These are phyloP conservation scores for button mushroom (Agaricus bisporus) DNA, from an alignment of 768 basidiomycete genomes.

Conservation along the genomic window DNA sequence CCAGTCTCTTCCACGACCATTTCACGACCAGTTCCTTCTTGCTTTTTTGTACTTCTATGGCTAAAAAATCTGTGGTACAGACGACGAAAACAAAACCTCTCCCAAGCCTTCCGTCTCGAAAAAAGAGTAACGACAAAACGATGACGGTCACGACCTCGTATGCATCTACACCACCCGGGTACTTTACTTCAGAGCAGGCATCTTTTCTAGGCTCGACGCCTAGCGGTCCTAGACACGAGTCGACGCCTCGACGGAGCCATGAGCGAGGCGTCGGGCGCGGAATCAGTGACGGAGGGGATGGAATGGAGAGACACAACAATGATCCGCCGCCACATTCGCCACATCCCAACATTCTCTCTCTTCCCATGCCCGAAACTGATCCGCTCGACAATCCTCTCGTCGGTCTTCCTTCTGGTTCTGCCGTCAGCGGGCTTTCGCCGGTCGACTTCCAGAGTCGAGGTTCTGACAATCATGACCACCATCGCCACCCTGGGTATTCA, in stretches of 20 bases:
- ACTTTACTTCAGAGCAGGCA: constrained; percentile 4
- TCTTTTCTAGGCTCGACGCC: background rate
- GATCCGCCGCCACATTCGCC: constrained; percentile 5
- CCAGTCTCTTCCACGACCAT: background rate
- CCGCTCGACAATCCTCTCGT: background rate
- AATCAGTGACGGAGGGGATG: background rate
- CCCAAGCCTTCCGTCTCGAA: background rate
- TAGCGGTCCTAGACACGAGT: background rate
- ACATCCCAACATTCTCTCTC: background rate
- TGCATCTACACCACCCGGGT: constrained; percentile 7
- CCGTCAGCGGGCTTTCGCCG: constrained; percentile 3
- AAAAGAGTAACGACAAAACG: background rate
- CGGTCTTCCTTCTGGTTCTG: background rate
- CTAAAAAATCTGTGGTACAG: background rate
- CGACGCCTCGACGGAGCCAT: background rate
- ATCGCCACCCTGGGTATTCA: background rate
- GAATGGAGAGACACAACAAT: background rate
- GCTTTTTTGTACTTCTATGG: background rate
- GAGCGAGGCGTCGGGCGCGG: background rate
- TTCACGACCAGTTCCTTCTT: background rate
- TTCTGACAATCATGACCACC: background rate
- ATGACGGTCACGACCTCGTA: constrained; percentile 1
- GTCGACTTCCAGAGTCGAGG: background rate
- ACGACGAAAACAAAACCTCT: background rate
- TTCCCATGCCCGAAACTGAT: background rate